Evolutionary conservation across 306 rosid species (phyloP).

Genomic region (Cucurbita argyrosperma): DNA sequence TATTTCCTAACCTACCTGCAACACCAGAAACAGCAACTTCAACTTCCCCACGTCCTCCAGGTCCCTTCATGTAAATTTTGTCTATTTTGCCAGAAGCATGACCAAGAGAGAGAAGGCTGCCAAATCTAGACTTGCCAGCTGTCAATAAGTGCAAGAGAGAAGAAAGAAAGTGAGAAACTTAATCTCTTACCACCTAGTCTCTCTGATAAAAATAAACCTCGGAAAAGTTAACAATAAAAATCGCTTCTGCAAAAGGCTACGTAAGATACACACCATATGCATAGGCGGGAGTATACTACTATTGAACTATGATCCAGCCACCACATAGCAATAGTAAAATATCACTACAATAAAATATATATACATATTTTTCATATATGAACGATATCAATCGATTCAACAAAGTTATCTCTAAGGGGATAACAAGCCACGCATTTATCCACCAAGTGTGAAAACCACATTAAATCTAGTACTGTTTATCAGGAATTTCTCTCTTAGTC

Average conservation of each 20-base stretch:
- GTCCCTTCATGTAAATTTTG: constrained; percentile 94
- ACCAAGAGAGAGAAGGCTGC: constrained; percentile 69
- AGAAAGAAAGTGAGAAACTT: not conserved
- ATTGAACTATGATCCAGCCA: not conserved
- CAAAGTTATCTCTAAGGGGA: not conserved
- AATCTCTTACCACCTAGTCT: not conserved
- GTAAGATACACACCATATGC: not conserved
- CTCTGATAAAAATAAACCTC: not conserved
- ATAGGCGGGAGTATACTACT: not conserved
- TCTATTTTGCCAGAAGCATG: constrained; percentile 67
- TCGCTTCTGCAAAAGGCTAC: not conserved
- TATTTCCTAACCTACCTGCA: constrained; percentile 31
- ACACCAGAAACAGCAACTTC: constrained; percentile 99
- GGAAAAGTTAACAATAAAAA: not conserved
- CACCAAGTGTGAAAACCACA: not conserved
- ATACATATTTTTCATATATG: not conserved
- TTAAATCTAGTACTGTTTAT: too few species aligned
- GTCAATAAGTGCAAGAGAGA: constrained; percentile 7
- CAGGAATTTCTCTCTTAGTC: not conserved
- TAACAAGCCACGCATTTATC: not conserved
- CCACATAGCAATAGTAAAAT: not conserved
- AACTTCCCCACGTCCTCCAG: constrained; percentile 99
- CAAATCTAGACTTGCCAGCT: constrained; percentile 85
- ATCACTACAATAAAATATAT: not conserved
- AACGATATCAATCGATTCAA: not conserved